Conservation (phyloP, 176 grass and related monocot species). For the Carex myosuroides region DNA sequence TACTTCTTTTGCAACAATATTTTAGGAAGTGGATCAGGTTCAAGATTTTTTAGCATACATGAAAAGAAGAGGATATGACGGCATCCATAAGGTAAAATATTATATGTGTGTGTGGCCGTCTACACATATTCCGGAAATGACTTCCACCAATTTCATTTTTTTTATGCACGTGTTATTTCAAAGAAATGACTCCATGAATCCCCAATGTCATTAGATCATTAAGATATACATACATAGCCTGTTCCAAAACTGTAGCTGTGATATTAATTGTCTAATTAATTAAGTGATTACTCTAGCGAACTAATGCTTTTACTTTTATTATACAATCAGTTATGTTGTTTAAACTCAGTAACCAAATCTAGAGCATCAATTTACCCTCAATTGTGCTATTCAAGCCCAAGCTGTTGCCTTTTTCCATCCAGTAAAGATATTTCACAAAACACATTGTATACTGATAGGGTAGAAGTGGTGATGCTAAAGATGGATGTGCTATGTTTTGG, state of each 20-base stretch:
- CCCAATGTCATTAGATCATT: neutral
- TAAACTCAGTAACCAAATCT: neutral
- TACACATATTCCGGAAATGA: neutral
- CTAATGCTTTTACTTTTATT: neutral
- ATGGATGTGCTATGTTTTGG: constrained; percentile 92
- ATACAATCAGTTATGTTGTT: neutral
- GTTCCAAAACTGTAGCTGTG: too few species aligned
- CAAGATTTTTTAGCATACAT: constrained; percentile 42
- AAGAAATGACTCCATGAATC: neutral
- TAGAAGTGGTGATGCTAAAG: constrained; percentile 56
- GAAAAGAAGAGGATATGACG: constrained; percentile 50
- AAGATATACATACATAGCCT: neutral
- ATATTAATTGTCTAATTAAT: neutral
- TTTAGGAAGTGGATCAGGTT: constrained; percentile 78
- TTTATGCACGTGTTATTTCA: neutral
- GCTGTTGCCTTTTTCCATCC: neutral
- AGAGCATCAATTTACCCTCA: neutral
- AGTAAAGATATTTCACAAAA: constrained; percentile 7
- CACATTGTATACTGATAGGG: constrained; percentile 30
- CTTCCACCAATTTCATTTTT: neutral
- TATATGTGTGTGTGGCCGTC: neutral
- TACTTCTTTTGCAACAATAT: neutral
- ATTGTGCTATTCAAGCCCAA: neutral
- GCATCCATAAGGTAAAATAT: constrained; percentile 59
- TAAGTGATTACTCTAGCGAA: neutral